These are phyloP conservation scores for Peronospora destructor DNA, from an alignment of 352 stramenopile genomes.

Conservation along the genomic window DNA sequence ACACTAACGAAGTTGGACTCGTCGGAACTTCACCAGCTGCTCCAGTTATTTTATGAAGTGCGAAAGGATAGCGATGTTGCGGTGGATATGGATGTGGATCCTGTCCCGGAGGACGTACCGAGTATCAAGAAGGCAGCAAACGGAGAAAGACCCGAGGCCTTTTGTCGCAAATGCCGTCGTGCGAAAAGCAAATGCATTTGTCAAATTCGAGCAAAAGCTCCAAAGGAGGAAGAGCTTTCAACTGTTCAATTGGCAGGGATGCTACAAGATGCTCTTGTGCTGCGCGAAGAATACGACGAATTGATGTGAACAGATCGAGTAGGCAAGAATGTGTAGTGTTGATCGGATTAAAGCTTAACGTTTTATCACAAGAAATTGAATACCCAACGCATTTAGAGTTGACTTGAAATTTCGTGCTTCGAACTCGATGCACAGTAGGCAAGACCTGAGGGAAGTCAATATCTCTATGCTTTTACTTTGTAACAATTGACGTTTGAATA, in stretches of 20 bases:
- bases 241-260: constrained; percentile 50
- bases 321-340: background rate
- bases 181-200: constrained; percentile 56
- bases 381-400: background rate
- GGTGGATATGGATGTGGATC: constrained; percentile 48
- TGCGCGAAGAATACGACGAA: constrained; percentile 67
- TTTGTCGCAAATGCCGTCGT: constrained; percentile 73
- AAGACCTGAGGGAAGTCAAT: too few relatives aligned
- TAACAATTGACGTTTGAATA: too few relatives aligned
- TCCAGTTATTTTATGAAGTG: constrained; percentile 61
- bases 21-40: constrained; percentile 55
- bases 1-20: constrained; percentile 54
- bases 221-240: constrained; percentile 37
- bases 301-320: constrained; percentile 43
- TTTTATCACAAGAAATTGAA: too few relatives aligned
- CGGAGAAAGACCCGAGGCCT: constrained; percentile 7
- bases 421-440: background rate
- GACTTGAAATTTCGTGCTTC: too few relatives aligned
- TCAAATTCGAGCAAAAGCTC: constrained; percentile 16
- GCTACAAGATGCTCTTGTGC: constrained; percentile 59
- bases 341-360: too few relatives aligned
- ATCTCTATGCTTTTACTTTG: too few relatives aligned
- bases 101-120: constrained; percentile 18
- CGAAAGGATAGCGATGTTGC: constrained; percentile 49
- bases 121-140: constrained; percentile 11